Percentiles rank a stretch among this genome's conserved stretches.
These are phyloP conservation scores for Fomitopsis schrenkii DNA, from an alignment of 1,284 basidiomycete species.

Conservation along the genomic window DNA sequence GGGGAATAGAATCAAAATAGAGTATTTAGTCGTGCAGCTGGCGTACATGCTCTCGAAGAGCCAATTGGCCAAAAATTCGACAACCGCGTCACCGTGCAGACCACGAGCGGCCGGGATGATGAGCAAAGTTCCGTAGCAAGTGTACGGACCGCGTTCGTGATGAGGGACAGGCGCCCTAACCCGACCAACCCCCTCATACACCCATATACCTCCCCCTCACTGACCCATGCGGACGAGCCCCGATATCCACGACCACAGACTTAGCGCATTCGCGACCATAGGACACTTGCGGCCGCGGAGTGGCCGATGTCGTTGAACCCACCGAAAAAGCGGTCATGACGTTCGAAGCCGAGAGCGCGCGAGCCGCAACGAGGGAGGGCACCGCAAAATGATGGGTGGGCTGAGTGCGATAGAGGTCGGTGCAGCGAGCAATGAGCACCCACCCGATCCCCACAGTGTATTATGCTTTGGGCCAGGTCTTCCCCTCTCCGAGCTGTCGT, in stretches of 20 bases:
- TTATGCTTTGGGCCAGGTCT: background rate
- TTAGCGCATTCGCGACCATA: background rate
- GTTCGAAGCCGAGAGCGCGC: background rate
- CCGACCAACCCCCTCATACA: background rate
- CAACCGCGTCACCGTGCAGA: background rate
- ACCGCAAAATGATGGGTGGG: background rate
- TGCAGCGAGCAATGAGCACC: background rate
- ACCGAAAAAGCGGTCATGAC: background rate
- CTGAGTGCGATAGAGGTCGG: background rate
- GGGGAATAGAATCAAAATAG: no score
- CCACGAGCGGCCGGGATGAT: background rate
- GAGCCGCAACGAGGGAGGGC: background rate
- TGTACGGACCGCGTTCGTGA: background rate
- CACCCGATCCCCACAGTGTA: background rate
- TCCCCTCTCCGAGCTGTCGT: background rate
- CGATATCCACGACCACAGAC: background rate
- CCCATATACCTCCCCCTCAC: background rate
- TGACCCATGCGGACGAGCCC: background rate
- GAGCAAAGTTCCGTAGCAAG: background rate
- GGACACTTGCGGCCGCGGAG: background rate
- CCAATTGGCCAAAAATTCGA: background rate
- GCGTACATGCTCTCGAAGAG: background rate
- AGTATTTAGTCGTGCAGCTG: background rate
- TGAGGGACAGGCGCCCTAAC: background rate
- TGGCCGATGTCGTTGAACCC: background rate